phyloP scores from a whole-genome alignment of 495 filamentous ascomycete species.

The Usnea hakonensis region DNA sequence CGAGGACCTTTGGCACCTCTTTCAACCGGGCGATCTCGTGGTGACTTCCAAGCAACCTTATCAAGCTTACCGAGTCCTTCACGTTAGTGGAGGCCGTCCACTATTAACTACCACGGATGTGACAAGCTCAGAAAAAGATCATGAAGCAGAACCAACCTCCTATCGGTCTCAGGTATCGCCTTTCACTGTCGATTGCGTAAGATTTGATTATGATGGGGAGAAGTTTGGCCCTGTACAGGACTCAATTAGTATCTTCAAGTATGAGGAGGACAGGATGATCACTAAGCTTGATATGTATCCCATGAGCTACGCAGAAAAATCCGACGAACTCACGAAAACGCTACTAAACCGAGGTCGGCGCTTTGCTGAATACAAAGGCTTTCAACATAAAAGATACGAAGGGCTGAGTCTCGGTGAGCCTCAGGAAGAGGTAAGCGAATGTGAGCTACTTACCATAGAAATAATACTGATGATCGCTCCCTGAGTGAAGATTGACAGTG shows the following conservation, averaged over 20 bases:
- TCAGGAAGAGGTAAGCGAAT: not conserved
- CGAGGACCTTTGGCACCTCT: conserved; percentile 36
- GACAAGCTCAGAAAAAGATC: not conserved
- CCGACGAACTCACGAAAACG: not conserved
- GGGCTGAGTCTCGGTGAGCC: not conserved
- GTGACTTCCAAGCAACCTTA: not conserved
- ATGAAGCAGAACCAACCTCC: not conserved
- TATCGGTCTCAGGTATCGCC: not conserved
- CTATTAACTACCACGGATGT: not conserved
- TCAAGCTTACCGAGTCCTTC: conserved; percentile 6
- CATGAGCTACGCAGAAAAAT: not conserved
- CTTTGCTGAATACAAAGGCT: not conserved
- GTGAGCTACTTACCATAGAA: not conserved
- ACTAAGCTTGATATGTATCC: not conserved
- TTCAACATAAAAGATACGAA: not conserved
- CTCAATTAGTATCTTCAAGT: not conserved
- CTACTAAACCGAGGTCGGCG: no score
- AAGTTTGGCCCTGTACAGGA: not conserved
- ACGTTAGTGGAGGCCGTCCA: conserved; percentile 4
- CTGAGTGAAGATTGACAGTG: not conserved
- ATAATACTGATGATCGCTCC: not conserved
- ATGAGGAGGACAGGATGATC: not conserved
- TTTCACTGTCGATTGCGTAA: not conserved
- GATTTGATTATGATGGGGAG: conserved; percentile 1
- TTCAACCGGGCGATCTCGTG: conserved; percentile 31